Base-by-base conservation (phyloP, 768 basidiomycete genomes). In the Leucosporidium creatinivorum region DNA sequence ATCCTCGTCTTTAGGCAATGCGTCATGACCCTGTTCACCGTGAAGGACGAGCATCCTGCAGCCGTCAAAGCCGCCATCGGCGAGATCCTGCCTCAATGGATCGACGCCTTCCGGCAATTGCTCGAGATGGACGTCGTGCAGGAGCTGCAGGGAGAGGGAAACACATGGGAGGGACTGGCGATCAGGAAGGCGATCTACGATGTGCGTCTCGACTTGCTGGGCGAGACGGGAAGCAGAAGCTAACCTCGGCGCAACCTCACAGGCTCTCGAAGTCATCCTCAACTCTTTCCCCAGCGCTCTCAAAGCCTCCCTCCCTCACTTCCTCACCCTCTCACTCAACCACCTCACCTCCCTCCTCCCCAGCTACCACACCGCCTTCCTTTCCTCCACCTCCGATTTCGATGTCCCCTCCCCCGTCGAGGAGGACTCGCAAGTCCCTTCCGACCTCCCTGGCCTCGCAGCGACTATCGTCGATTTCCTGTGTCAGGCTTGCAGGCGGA, bases 1-100 rank as follows among this genome's bases (percentile, higher is more conserved):
- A 82, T 99, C 21, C 83, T 87, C 6, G 91, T 96, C 39, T 97
- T 97, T 80, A 82, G 88, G 36, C 91, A 97, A 80, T 93, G 91
- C 75, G 82, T 96, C 5, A 84, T 85, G 61, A 87, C 92, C 8
- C 82, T 98, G 23, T 93, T 89, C 78, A 97, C 93, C 86, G 91
- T 98, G 65, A 92, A 93, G 77, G 91, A 92, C 47, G 88, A 92
- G 72, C 88, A 93, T 73, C 91, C 93, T 0, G 85, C 88, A 65
- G 85, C 89, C 0, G 89, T 90, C 48, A 89, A 89, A 74, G 87
- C 89, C 71, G 92, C 92, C 0, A 84, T 85, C 44, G 85, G 84
- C 30, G 83, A 85, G 54, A 85, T 97, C 51, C 84, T 94, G 9
- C 91, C 93, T 1, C 82, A 86, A 21, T 99, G 96, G 96, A 79